These are phyloP conservation scores for Hirschfeldia incana DNA, from an alignment of 345 rosid species.

Conservation along the genomic window DNA sequence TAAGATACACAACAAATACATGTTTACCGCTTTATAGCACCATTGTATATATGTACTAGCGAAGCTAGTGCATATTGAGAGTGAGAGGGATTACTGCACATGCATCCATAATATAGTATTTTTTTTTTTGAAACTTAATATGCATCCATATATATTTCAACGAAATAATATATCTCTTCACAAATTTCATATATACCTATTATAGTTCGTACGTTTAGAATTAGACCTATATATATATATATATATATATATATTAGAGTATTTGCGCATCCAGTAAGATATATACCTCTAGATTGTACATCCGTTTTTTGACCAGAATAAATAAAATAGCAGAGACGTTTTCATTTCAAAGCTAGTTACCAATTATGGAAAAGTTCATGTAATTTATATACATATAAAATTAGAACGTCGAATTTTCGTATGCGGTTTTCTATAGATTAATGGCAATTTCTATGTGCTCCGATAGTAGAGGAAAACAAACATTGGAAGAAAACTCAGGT, in stretches of 20 bases:
- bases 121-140: background rate
- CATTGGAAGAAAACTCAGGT: background rate
- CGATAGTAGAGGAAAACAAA: background rate
- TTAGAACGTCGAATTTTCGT: background rate
- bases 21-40: background rate
- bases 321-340: background rate
- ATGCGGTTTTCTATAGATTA: background rate
- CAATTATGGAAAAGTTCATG: background rate
- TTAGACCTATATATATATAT: too few relatives aligned
- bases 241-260: background rate
- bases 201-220: background rate
- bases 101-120: background rate
- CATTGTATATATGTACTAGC: background rate
- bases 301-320: background rate
- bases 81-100: background rate
- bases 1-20: background rate
- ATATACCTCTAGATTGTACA: background rate
- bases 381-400: background rate
- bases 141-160: background rate
- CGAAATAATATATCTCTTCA: background rate
- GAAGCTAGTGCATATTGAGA: background rate
- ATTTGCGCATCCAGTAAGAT: background rate
- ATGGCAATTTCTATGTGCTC: background rate
- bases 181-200: background rate
- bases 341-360: background rate